These are phyloP conservation scores for Pinus albicaulis DNA, from an alignment of 75 land plant genomes.

Conservation along the genomic window DNA sequence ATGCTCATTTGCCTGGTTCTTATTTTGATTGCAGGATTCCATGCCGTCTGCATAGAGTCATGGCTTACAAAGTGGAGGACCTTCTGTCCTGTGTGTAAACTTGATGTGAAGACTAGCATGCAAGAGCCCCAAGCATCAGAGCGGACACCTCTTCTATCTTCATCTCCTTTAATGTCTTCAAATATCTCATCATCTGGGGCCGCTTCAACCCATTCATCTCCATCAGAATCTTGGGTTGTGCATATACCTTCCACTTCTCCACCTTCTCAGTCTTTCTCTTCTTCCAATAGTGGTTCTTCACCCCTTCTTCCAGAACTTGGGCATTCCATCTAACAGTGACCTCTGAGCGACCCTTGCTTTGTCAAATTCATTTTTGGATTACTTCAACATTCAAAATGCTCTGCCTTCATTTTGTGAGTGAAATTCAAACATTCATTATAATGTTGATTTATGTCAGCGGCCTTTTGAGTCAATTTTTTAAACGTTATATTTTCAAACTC, in stretches of 20 bases:
- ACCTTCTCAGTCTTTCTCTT: constrained; percentile 15
- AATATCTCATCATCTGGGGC: constrained; percentile 12
- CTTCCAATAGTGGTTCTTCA: constrained; percentile 26
- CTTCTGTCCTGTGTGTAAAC: constrained; percentile 65
- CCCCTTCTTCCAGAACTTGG: constrained; percentile 23
- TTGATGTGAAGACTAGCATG: constrained; percentile 19
- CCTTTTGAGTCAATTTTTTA: too few species aligned
- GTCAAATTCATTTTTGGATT: too few species aligned
- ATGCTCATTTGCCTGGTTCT: not conserved
- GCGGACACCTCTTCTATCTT: constrained; percentile 66
- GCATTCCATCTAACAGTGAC: too few species aligned
- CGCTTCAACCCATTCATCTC: constrained; percentile 30
- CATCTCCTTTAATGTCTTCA: constrained; percentile 18
- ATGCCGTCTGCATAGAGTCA: constrained; percentile 41
- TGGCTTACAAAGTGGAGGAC: constrained; percentile 65
- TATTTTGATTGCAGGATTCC: constrained; percentile 38
- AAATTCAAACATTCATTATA: too few species aligned
- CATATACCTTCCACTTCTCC: constrained; percentile 26
- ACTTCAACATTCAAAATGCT: too few species aligned
- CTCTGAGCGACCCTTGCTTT: too few species aligned
- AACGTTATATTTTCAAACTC: too few species aligned
- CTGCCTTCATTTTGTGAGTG: too few species aligned
- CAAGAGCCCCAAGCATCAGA: constrained; percentile 60
- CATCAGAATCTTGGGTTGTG: constrained; percentile 34
- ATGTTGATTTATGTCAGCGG: too few species aligned